phyloP scores from a whole-genome alignment of 208 protist species.

The Endotrypanum monterogeii region DNA sequence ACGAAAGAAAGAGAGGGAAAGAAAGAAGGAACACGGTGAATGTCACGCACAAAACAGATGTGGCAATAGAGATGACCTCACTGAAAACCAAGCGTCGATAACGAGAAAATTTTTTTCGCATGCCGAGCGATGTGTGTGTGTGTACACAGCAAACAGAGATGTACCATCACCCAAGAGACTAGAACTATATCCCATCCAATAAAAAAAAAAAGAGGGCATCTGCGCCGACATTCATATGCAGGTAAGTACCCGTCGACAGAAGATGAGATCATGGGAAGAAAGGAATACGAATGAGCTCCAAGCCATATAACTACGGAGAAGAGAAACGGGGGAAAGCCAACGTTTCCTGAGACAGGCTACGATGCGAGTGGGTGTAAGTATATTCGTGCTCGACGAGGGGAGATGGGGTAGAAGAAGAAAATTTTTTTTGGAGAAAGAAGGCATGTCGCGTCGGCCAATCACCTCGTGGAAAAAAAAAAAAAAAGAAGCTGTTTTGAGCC shows the following conservation, averaged over 20 bases:
- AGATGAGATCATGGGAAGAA: neutral
- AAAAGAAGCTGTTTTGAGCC: neutral
- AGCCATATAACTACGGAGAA: neutral
- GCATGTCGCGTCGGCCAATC: neutral
- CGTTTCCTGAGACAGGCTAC: neutral
- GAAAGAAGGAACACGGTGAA: too few relatives aligned
- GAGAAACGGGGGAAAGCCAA: neutral
- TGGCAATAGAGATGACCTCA: too few relatives aligned
- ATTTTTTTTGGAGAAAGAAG: neutral
- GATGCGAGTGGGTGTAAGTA: neutral
- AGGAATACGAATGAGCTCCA: neutral
- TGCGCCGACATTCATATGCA: neutral
- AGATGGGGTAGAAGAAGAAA: neutral
- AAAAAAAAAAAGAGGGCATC: neutral
- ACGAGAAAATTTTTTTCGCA: too few relatives aligned
- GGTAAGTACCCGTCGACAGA: neutral
- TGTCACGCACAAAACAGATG: too few relatives aligned
- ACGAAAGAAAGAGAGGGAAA: too few relatives aligned
- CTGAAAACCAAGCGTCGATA: too few relatives aligned
- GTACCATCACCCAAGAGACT: too few relatives aligned
- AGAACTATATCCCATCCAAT: neutral
- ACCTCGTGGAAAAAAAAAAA: neutral
- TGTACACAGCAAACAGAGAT: too few relatives aligned
- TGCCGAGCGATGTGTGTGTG: too few relatives aligned
- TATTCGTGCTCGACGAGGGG: neutral